Evolutionary conservation across 345 rosid species (phyloP).

Genomic region (Bruguiera sexangula): DNA sequence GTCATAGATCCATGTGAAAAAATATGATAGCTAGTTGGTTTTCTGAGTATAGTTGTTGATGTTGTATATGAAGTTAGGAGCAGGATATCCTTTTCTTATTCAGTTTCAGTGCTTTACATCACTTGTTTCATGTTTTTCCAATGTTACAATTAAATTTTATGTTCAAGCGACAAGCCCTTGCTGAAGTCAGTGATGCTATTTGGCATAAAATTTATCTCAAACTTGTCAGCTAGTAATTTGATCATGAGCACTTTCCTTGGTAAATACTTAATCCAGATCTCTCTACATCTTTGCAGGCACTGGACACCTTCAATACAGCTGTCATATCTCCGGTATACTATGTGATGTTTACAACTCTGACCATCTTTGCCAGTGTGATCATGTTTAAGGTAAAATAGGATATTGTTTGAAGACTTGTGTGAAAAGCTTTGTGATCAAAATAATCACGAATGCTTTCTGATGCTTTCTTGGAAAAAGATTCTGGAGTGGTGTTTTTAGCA

Average conservation of each 20-base stretch:
- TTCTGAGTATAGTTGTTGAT: not conserved
- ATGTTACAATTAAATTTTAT: no score
- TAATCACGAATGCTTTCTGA: not conserved
- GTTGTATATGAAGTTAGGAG: constrained; percentile 14
- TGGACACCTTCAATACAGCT: constrained; percentile 89
- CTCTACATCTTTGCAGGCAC: constrained; percentile 49
- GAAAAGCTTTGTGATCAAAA: no score
- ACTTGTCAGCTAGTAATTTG: not conserved
- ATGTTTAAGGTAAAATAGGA: constrained; percentile 75
- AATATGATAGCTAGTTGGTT: not conserved
- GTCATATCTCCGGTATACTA: constrained; percentile 91
- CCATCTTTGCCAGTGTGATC: constrained; percentile 90
- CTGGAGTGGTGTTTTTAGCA: no score
- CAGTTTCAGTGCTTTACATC: no score
- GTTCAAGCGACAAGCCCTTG: not conserved
- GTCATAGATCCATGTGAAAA: constrained; percentile 12
- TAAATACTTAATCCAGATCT: not conserved
- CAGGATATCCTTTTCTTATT: no score
- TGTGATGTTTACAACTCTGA: constrained; percentile 82
- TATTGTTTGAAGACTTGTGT: no score
- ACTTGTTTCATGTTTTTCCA: no score
- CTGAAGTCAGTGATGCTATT: not conserved
- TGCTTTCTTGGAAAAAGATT: not conserved
- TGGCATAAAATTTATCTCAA: not conserved
- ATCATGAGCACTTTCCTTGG: constrained; percentile 32